A percentile compares a stretch with the other conserved stretches of the same genome.
Conservation (phyloP, 768 basidiomycete species). For the Lactifluus subvellereus region DNA sequence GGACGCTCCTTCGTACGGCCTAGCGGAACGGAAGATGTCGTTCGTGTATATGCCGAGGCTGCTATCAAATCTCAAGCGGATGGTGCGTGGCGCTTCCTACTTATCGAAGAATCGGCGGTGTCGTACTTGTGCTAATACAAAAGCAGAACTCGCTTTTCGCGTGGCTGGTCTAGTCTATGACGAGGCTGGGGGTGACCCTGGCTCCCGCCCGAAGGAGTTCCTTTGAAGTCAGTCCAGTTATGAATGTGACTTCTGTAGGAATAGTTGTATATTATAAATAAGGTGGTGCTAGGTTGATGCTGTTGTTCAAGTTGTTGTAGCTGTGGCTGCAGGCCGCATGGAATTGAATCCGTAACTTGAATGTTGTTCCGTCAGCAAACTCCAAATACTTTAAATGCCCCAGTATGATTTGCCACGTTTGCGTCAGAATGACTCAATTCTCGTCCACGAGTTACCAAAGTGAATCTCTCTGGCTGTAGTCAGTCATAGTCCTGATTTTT, state of each 20-base stretch:
- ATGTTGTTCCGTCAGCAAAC: neutral
- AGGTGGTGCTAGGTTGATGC: neutral
- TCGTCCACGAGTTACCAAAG: neutral
- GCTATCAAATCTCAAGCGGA: constrained; percentile 66
- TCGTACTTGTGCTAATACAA: constrained; percentile 11
- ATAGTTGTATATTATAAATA: constrained; percentile 13
- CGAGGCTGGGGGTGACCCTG: constrained; percentile 72
- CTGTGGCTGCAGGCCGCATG: neutral
- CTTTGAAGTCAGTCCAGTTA: constrained; percentile 35
- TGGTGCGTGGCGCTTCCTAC: constrained; percentile 47
- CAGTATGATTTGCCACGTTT: neutral
- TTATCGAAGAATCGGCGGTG: neutral
- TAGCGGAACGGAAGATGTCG: constrained; percentile 97
- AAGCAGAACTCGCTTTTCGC: constrained; percentile 73
- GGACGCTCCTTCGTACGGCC: constrained; percentile 94
- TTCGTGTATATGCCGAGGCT: constrained; percentile 96
- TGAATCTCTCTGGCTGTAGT: neutral
- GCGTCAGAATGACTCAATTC: neutral
- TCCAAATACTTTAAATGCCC: neutral
- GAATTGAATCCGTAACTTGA: too few relatives aligned
- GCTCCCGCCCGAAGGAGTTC: constrained; percentile 73
- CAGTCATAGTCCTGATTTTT: neutral
- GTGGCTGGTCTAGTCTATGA: constrained; percentile 85
- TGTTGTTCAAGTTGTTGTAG: neutral
- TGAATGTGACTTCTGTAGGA: constrained; percentile 11